Percentiles rank a stretch among this genome's conserved stretches.
Evolutionary conservation across 768 basidiomycete genomes (phyloP).

Genomic region (Calocybe cyanea): DNA sequence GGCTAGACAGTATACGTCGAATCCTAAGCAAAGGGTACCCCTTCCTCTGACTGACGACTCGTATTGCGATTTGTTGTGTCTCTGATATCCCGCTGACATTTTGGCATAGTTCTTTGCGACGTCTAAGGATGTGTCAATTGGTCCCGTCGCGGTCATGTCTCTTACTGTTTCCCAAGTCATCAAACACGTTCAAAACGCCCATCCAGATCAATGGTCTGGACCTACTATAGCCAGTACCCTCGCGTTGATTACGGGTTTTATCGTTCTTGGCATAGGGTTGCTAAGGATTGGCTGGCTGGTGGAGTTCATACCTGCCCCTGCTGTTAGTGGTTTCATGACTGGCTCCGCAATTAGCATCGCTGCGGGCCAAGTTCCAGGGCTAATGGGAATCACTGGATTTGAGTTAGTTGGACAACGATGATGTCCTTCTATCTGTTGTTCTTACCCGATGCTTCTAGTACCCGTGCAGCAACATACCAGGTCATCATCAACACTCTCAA

Average conservation of each 20-base stretch:
- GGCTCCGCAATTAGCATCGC: conserved; percentile 95
- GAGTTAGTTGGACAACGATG: conserved; percentile 47
- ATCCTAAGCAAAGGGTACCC: conserved; percentile 52
- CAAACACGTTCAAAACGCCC: conserved; percentile 47
- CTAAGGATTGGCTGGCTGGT: conserved; percentile 91
- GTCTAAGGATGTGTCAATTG: conserved; percentile 98
- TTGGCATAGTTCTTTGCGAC: conserved; percentile 82
- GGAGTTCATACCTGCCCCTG: conserved; percentile 88
- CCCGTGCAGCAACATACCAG: conserved; percentile 76
- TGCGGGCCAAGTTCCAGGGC: conserved; percentile 80
- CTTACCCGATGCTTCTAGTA: conserved; percentile 41
- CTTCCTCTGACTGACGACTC: conserved; percentile 2
- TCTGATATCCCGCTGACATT: not conserved
- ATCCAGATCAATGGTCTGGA: conserved; percentile 56
- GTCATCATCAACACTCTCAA: conserved; percentile 95
- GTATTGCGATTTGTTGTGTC: not conserved
- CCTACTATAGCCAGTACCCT: conserved; percentile 82
- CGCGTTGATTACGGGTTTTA: conserved; percentile 86
- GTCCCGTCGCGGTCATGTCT: conserved; percentile 98
- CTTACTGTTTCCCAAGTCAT: conserved; percentile 83
- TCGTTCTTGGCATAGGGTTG: conserved; percentile 86
- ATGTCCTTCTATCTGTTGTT: not conserved
- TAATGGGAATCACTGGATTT: conserved; percentile 86
- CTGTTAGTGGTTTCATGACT: conserved; percentile 92
- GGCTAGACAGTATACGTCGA: conserved; percentile 31